Evolutionary conservation across 1,139 yeast genomes (phyloP).

Genomic region (Sugiyamaella castrensis): DNA sequence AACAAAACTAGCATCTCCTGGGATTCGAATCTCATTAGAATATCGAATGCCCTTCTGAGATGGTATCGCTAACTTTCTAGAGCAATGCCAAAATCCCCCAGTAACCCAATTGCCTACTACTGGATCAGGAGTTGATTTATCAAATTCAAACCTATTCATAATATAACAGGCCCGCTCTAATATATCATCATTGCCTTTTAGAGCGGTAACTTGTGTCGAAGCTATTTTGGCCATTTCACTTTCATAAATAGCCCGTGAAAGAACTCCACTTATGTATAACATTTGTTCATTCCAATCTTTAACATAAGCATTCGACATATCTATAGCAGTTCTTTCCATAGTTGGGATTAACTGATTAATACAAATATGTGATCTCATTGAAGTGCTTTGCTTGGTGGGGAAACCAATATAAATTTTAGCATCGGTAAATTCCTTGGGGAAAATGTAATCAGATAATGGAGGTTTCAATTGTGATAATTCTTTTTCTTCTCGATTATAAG

Average conservation of each 20-base stretch:
- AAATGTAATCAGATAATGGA: conserved; percentile 38
- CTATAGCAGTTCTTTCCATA: conserved; percentile 45
- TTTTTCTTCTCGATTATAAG: conserved; percentile 31
- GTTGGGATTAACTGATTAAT: conserved; percentile 43
- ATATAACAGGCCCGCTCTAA: conserved; percentile 27
- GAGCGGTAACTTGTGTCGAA: neutral
- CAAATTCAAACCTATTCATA: conserved; percentile 36
- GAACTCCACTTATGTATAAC: conserved; percentile 40
- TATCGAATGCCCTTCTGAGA: conserved; percentile 36
- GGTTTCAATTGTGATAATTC: conserved; percentile 34
- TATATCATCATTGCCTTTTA: conserved; percentile 14
- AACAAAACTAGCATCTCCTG: conserved; percentile 33
- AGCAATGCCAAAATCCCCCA: conserved; percentile 39
- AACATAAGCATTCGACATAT: conserved; percentile 42
- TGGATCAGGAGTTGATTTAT: conserved; percentile 39
- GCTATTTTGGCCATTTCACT: conserved; percentile 31
- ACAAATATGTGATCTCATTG: conserved; percentile 40
- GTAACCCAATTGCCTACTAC: conserved; percentile 37
- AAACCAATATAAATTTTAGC: conserved; percentile 44
- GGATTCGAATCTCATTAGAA: conserved; percentile 34
- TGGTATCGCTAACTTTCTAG: conserved; percentile 32
- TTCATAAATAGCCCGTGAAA: conserved; percentile 40
- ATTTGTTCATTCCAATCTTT: conserved; percentile 43
- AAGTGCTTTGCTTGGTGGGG: conserved; percentile 44
- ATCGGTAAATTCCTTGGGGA: conserved; percentile 37